Conservation (phyloP, 73 alveolate genomes). For the Paramecium sexaurelia region DNA sequence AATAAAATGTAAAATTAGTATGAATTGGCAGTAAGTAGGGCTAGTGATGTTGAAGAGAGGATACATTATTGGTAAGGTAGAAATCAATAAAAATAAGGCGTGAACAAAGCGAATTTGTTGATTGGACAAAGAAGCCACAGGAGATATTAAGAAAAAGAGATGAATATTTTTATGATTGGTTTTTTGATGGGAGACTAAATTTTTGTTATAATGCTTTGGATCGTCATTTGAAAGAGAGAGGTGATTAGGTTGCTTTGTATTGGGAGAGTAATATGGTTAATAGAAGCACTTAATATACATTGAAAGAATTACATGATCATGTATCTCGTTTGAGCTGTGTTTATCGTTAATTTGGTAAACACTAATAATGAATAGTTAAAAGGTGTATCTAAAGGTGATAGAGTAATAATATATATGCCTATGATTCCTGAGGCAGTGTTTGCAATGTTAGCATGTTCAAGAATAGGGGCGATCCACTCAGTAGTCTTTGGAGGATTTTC, state of each 20-base stretch:
- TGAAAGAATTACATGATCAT: constrained; percentile 81
- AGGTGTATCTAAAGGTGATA: constrained; percentile 89
- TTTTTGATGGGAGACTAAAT: constrained; percentile 87
- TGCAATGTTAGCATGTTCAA: constrained; percentile 97
- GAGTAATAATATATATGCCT: constrained; percentile 98
- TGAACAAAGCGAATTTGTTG: constrained; percentile 56
- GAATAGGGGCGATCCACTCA: constrained; percentile 99
- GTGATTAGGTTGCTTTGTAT: constrained; percentile 82
- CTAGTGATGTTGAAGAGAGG: neutral
- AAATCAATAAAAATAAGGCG: neutral
- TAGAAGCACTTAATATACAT: constrained; percentile 79
- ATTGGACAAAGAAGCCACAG: constrained; percentile 55
- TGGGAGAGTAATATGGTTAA: constrained; percentile 85
- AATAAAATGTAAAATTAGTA: neutral
- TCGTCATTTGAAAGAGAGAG: constrained; percentile 88
- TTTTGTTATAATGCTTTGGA: constrained; percentile 98
- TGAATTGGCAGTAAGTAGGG: neutral
- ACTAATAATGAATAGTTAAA: neutral
- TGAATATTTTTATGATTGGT: constrained; percentile 62
- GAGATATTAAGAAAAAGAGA: neutral
- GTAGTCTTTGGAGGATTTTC: constrained; percentile 99
- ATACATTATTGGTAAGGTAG: neutral
- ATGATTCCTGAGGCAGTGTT: constrained; percentile 98
- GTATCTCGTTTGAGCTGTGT: constrained; percentile 94
- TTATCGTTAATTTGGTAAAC: constrained; percentile 75